phyloP scores from a whole-genome alignment of 768 basidiomycete species.

The Pisolithus sp. region DNA sequence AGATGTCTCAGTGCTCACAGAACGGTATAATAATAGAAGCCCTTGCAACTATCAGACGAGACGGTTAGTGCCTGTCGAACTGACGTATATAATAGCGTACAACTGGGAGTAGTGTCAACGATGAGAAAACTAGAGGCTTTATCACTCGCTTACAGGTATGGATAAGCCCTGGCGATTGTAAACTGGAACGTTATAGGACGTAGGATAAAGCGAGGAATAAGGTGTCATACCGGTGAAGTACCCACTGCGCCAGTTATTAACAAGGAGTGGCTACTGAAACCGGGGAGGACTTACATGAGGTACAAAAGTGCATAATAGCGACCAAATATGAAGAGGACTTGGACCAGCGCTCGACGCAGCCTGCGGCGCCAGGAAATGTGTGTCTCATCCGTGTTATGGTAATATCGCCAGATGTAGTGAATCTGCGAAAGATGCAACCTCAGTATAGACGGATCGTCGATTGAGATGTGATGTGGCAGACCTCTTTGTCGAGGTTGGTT shows the following conservation, averaged over 20 bases:
- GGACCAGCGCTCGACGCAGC: slow-evolving; percentile 7
- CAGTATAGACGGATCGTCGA: background rate
- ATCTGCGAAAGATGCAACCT: slow-evolving; percentile 3
- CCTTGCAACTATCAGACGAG: slow-evolving; percentile 11
- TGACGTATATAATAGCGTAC: background rate
- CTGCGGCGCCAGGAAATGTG: background rate
- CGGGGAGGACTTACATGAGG: slow-evolving; percentile 8
- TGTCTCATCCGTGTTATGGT: background rate
- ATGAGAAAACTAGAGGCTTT: slow-evolving; percentile 2
- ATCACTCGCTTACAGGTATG: background rate
- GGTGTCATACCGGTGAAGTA: background rate
- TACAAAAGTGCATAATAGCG: slow-evolving; percentile 22
- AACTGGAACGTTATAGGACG: background rate
- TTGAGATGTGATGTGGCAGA: background rate
- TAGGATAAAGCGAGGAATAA: background rate
- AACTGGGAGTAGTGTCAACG: background rate
- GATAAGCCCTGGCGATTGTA: background rate
- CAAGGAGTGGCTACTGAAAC: background rate
- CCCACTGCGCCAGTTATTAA: background rate
- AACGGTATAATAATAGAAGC: slow-evolving; percentile 1
- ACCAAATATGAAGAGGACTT: slow-evolving; percentile 14
- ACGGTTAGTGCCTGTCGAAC: background rate
- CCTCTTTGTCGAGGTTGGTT: slow-evolving; percentile 18
- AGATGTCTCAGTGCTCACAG: too few species aligned
- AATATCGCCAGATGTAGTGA: slow-evolving; percentile 12